Conservation (phyloP, 176 grass and related monocot species). For the Poa pratensis region DNA sequence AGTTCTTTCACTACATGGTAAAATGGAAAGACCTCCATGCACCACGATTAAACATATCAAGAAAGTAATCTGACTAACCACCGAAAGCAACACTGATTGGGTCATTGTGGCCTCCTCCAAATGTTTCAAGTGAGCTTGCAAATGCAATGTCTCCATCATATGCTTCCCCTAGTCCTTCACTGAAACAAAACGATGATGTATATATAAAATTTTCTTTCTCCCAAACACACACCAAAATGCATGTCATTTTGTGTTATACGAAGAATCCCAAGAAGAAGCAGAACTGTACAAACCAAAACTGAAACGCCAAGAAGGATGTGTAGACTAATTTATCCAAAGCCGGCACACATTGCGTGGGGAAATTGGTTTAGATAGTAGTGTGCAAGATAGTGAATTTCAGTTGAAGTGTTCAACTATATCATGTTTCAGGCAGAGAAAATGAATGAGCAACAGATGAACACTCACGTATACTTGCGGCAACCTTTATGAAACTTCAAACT, state of each 20-base stretch:
- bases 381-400: conserved; percentile 27
- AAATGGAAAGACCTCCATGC: neutral
- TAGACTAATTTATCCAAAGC: conserved; percentile 22
- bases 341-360: neutral
- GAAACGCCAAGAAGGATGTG: conserved; percentile 41
- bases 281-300: conserved; percentile 25
- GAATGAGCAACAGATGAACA: conserved; percentile 34
- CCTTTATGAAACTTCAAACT: conserved; percentile 98
- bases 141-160: conserved; percentile 98
- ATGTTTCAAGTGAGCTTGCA: conserved; percentile 92
- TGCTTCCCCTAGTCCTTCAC: conserved; percentile 86
- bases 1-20: conserved; percentile 16
- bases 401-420: conserved; percentile 6
- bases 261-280: neutral
- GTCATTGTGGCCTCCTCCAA: conserved; percentile 97
- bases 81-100: conserved; percentile 97
- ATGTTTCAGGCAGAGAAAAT: conserved; percentile 18
- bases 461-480: conserved; percentile 98
- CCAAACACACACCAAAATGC: neutral
- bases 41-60: conserved; percentile 9
- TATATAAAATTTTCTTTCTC: conserved; percentile 20
- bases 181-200: conserved; percentile 49
- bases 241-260: neutral
- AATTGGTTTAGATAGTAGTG: conserved; percentile 23
- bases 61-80: conserved; percentile 63